Evolutionary conservation across 805 yeast species (phyloP), one percentile per base, ranked within the genome.

Genomic region (Grigorovia humatica): DNA sequence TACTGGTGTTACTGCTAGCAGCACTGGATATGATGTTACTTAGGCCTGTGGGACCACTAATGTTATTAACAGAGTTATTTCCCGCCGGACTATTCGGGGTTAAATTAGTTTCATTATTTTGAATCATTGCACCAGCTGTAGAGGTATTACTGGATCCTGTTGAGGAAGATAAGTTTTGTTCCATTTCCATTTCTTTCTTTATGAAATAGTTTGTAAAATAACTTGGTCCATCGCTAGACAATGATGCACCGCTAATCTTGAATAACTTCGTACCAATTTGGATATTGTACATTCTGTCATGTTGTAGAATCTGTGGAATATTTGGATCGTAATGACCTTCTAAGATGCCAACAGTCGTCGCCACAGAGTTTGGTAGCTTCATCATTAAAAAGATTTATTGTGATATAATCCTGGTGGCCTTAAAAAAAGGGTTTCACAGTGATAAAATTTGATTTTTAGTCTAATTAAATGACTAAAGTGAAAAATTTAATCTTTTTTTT

Each of bases 151-250:
- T 32, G 18, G 30, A 20, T 4, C n/a, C 27, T 15, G 27, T 15
- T 8, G 45, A 44, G 1, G 46, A 17, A 29, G 32, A 29, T 9
- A 32, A 11, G 12, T 17, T 17, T 12, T 41, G 46, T 5, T 9
- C 18, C 43, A 38, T 12, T 15, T 49, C 48, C 30, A 40, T 5
- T 43, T 52, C 45, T 17, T 35, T 29, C 44, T 46, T 48, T 8
- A 49, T 58, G 64, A 89, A 89, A 69, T 73, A 87, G 29, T 76
- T 72, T 2, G 96, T 88, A 71, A 89, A 90, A 64, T 85, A 88
- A 4, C 95, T 86, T 0, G 97, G 97, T 0, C 83, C 83, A 68
- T 89, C 96, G 1, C 85, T 85, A 27, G 88, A 83, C 42, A 89
- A 68, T 1, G 96, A 87, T 0, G 93, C 90, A 0, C 96, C 96